phyloP scores from a whole-genome alignment of 176 grass and related monocot species.

The Guadua angustifolia region DNA sequence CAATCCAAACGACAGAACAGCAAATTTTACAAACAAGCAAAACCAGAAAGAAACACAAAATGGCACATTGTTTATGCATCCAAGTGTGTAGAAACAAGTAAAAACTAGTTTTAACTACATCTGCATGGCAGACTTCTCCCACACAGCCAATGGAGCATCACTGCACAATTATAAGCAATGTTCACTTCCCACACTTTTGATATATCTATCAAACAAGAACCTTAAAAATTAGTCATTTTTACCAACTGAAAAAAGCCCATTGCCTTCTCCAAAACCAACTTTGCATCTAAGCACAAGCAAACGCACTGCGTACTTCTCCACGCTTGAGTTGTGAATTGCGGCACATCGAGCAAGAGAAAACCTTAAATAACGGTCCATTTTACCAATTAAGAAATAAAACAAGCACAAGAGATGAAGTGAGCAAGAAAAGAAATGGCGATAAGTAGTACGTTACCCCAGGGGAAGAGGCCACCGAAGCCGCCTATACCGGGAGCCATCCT shows the following conservation, averaged over 20 bases:
- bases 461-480: constrained; percentile 86
- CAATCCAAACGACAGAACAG: background rate
- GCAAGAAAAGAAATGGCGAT: background rate
- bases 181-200: background rate
- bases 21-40: background rate
- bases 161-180: background rate
- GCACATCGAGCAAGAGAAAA: background rate
- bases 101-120: no score
- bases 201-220: background rate
- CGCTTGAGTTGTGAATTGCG: background rate
- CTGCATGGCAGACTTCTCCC: background rate
- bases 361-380: background rate
- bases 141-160: background rate
- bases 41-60: background rate
- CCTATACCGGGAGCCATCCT: constrained; percentile 85
- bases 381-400: background rate
- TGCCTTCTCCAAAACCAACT: background rate
- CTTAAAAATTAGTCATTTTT: background rate
- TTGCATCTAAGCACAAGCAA: background rate
- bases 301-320: background rate
- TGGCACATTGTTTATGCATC: background rate
- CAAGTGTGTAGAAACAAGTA: background rate
- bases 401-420: background rate
- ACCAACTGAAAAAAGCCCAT: background rate
- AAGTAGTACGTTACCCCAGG: constrained; percentile 44